Conservation (phyloP, 169 alveolate species). For the Plasmodium malariae region DNA sequence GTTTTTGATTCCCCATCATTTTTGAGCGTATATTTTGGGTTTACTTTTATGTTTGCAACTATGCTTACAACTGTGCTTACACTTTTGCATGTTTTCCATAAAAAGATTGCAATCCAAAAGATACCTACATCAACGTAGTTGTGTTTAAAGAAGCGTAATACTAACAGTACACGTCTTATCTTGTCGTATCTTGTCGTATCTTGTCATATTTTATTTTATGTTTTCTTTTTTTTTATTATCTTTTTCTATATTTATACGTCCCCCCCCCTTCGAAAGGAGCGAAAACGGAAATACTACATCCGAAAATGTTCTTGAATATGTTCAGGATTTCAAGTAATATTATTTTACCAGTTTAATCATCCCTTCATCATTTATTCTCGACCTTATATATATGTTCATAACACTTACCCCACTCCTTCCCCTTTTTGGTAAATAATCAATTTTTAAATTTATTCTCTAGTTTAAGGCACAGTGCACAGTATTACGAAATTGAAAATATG, state of each 20-base stretch:
- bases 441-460: background rate
- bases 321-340: constrained; percentile 19
- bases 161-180: no score
- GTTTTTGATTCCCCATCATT: background rate
- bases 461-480: background rate
- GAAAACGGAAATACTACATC: constrained; percentile 1
- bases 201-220: background rate
- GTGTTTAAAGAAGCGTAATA: constrained; percentile 6
- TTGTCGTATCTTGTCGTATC: no score
- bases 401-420: no score
- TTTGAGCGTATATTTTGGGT: no score
- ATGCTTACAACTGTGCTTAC: no score
- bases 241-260: background rate
- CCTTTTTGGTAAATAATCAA: background rate
- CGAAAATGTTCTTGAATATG: background rate
- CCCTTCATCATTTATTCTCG: background rate
- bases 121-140: background rate
- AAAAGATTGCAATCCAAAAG: no score
- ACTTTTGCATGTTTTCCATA: no score
- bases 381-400: background rate
- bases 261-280: background rate
- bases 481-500: background rate
- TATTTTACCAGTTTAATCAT: background rate
- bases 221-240: background rate
- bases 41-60: no score